phyloP scores from a whole-genome alignment of 2,329 filamentous ascomycete genomes.

The Calonectria pauciramosa region DNA sequence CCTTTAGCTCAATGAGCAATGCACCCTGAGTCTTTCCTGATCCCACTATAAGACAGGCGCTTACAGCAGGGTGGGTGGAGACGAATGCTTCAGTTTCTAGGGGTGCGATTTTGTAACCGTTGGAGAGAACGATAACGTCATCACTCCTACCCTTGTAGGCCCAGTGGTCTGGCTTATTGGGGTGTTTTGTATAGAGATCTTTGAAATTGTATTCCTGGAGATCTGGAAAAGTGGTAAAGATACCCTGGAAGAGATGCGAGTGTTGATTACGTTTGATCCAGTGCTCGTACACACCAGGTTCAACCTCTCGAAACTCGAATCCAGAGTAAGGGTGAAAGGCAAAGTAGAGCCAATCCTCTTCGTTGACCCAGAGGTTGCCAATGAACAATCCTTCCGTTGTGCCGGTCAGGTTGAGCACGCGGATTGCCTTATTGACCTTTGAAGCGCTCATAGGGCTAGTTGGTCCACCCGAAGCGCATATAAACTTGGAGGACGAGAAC shows the following conservation, averaged over 20 bases:
- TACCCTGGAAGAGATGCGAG: slow-evolving; percentile 47
- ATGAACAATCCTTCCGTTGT: slow-evolving; percentile 53
- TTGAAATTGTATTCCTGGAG: slow-evolving; percentile 47
- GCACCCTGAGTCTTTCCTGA: slow-evolving; percentile 43
- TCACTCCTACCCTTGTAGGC: slow-evolving; percentile 48
- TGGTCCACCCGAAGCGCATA: slow-evolving; percentile 53
- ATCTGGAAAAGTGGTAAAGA: slow-evolving; percentile 51
- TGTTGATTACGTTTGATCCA: slow-evolving; percentile 50
- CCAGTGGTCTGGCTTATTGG: slow-evolving; percentile 46
- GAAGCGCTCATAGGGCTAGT: slow-evolving; percentile 43
- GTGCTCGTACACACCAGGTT: slow-evolving; percentile 48
- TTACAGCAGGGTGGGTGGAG: slow-evolving; percentile 41
- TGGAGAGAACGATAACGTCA: slow-evolving; percentile 48
- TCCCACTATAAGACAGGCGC: slow-evolving; percentile 45
- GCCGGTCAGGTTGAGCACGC: slow-evolving; percentile 51
- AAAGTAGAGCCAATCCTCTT: slow-evolving; percentile 50
- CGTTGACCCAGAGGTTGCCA: slow-evolving; percentile 45
- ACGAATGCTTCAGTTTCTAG: slow-evolving; percentile 47
- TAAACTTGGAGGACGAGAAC: slow-evolving; percentile 46
- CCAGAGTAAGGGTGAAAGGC: slow-evolving; percentile 51
- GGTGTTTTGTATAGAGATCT: slow-evolving; percentile 47
- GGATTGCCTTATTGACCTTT: slow-evolving; percentile 49
- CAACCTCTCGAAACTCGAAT: slow-evolving; percentile 50
- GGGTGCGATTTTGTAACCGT: slow-evolving; percentile 50
- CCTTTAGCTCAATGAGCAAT: slow-evolving; percentile 46